phyloP scores from a whole-genome alignment of 225 moss, liverwort and hornwort species.

The Physcomitrium patens region DNA sequence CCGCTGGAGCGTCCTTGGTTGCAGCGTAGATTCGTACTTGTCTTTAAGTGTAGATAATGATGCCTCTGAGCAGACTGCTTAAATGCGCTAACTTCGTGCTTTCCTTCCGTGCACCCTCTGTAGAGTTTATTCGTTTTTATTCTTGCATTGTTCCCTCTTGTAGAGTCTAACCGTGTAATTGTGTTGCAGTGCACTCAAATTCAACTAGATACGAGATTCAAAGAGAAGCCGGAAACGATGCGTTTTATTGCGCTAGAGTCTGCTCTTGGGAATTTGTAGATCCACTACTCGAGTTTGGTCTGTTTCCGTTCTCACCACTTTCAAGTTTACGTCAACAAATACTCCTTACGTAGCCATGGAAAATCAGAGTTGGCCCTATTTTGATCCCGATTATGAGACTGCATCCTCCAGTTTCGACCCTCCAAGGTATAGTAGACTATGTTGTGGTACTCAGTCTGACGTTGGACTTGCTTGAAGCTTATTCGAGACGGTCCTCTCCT shows the following conservation, averaged over 20 bases:
- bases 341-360: conserved; percentile 19
- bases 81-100: background rate
- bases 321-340: background rate
- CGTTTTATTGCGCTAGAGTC: background rate
- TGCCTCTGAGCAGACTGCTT: background rate
- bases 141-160: background rate
- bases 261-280: background rate
- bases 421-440: conserved; percentile 33
- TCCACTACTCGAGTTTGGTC: background rate
- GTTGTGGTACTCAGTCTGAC: background rate
- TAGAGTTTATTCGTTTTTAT: no score
- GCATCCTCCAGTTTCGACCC: conserved; percentile 41
- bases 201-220: background rate
- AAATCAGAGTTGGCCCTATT: conserved; percentile 57
- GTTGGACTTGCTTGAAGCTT: no score
- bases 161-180: background rate
- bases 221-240: background rate
- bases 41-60: no score
- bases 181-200: background rate
- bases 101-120: no score
- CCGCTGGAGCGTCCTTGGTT: background rate
- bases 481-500: background rate
- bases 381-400: conserved; percentile 60
- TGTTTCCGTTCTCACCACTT: no score
- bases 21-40: background rate